Percentiles rank a stretch among this genome's conserved stretches.
phyloP scores from a whole-genome alignment of 345 rosid species.

The Carallia brachiata region DNA sequence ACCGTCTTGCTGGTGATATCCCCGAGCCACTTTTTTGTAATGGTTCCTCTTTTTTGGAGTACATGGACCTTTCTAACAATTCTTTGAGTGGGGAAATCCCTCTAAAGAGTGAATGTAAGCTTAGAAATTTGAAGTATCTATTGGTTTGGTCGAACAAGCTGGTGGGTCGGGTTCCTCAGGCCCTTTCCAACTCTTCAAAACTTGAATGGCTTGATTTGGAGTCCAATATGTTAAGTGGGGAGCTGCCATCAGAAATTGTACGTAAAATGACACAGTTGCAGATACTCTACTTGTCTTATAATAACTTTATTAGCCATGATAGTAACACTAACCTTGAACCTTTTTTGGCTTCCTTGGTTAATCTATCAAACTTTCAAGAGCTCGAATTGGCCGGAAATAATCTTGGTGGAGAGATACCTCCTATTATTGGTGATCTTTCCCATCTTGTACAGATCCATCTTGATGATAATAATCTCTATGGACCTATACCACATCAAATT shows the following conservation, averaged over 20 bases:
- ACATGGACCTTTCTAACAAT: slow-evolving; percentile 80
- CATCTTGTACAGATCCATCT: slow-evolving; percentile 70
- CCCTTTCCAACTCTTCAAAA: slow-evolving; percentile 63
- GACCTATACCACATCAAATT: slow-evolving; percentile 72
- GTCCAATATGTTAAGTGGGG: slow-evolving; percentile 66
- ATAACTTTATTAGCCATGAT: slow-evolving; percentile 63
- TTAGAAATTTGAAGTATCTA: slow-evolving; percentile 54
- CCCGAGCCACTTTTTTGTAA: slow-evolving; percentile 65
- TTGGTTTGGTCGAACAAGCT: slow-evolving; percentile 81
- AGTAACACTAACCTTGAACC: slow-evolving; percentile 75
- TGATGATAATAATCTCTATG: slow-evolving; percentile 65
- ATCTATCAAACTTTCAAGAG: slow-evolving; percentile 58
- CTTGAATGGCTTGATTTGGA: slow-evolving; percentile 84
- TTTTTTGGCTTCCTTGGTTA: slow-evolving; percentile 62
- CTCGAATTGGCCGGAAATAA: slow-evolving; percentile 77
- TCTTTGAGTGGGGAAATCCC: slow-evolving; percentile 64
- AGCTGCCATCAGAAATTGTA: slow-evolving; percentile 61
- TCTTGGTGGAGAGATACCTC: slow-evolving; percentile 65
- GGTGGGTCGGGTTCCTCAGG: slow-evolving; percentile 51
- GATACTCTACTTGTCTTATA: slow-evolving; percentile 78
- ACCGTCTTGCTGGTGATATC: slow-evolving; percentile 51
- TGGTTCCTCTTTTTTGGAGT: slow-evolving; percentile 46
- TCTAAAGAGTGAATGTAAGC: slow-evolving; percentile 44
- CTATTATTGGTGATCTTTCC: slow-evolving; percentile 62
- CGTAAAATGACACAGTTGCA: slow-evolving; percentile 59